Conservation (phyloP, 495 filamentous ascomycete genomes). For the Hypoxylon intermedium region DNA sequence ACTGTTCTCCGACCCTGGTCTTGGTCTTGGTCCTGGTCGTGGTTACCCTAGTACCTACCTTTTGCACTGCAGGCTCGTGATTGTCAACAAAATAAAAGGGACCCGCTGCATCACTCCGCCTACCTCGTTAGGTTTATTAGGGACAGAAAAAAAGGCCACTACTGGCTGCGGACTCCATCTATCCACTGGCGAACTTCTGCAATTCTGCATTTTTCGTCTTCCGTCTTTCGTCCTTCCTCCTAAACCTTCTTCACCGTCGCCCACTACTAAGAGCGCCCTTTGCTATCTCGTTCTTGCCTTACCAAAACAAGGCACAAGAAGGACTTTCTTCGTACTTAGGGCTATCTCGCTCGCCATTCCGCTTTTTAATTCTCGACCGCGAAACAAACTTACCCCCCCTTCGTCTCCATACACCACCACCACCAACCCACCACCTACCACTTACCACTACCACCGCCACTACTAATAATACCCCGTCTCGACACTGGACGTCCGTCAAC, state of each 20-base stretch:
- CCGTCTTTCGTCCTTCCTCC: constrained; percentile 32
- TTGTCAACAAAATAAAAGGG: constrained; percentile 47
- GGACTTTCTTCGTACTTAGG: constrained; percentile 10
- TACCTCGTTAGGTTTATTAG: constrained; percentile 38
- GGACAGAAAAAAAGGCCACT: constrained; percentile 35
- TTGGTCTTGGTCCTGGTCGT: too few relatives aligned
- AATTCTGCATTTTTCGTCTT: constrained; percentile 43
- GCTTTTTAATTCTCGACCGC: constrained; percentile 17
- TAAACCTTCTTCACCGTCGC: constrained; percentile 27
- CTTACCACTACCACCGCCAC: constrained; percentile 2
- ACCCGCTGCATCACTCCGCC: constrained; percentile 40
- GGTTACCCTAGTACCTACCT: constrained; percentile 18
- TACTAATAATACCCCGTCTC: neutral
- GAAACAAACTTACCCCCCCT: constrained; percentile 38
- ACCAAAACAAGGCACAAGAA: too few relatives aligned
- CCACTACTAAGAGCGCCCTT: constrained; percentile 28
- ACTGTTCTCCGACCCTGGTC: too few relatives aligned
- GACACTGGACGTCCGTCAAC: constrained; percentile 11
- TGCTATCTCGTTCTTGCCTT: constrained; percentile 25
- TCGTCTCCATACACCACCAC: constrained; percentile 26
- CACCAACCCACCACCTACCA: too few relatives aligned
- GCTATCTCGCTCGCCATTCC: constrained; percentile 3
- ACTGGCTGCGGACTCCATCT: constrained; percentile 35
- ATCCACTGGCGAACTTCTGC: constrained; percentile 29
- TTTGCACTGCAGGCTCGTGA: constrained; percentile 34